These are phyloP conservation scores for Melanomma pulvis-pyrius DNA, from an alignment of 495 filamentous ascomycete species.

Conservation along the genomic window DNA sequence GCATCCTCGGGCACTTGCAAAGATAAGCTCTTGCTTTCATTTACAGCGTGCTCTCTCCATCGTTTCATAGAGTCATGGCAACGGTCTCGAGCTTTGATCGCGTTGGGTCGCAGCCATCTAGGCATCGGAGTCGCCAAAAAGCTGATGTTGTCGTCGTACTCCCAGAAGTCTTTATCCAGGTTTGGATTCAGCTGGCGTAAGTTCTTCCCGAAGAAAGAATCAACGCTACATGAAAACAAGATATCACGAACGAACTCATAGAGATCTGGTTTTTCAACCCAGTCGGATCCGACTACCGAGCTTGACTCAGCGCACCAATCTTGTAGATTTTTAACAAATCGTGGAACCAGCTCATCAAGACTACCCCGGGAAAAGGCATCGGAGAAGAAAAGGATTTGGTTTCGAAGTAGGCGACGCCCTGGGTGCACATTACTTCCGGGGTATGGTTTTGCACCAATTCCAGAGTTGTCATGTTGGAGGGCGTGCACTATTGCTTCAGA, in stretches of 20 bases:
- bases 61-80: conserved; percentile 9
- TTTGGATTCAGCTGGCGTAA: conserved; percentile 34
- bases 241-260: conserved; percentile 6
- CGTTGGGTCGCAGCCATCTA: conserved; percentile 22
- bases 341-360: neutral
- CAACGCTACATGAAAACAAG: conserved; percentile 36
- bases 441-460: conserved; percentile 3
- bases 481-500: neutral
- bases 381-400: neutral
- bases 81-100: conserved; percentile 12
- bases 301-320: neutral
- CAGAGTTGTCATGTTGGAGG: neutral
- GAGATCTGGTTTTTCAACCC: conserved; percentile 13
- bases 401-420: neutral
- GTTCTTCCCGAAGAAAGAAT: conserved; percentile 34
- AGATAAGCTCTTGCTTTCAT: neutral
- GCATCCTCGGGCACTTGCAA: neutral
- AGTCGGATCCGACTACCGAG: neutral
- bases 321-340: neutral
- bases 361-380: neutral
- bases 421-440: conserved; percentile 1
- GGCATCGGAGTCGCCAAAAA: conserved; percentile 33
- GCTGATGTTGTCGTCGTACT: conserved; percentile 35
- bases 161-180: conserved; percentile 34
- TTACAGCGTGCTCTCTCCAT: neutral